Evolutionary conservation across 768 basidiomycete genomes (phyloP).

Genomic region (Hydnomerulius pinastri): DNA sequence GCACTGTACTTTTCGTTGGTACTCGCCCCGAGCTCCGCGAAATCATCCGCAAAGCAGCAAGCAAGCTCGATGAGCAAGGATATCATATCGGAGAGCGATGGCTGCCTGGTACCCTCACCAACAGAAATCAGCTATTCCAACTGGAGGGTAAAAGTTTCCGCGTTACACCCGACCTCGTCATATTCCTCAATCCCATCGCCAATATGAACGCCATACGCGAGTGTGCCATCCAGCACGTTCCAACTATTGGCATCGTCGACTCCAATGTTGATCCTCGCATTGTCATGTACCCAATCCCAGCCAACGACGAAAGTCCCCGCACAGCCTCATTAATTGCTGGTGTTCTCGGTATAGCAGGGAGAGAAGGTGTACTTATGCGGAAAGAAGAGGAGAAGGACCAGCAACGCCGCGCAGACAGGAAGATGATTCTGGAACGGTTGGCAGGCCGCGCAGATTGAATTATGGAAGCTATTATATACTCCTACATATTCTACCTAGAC

Average conservation of each 20-base stretch:
- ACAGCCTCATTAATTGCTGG: slow-evolving; percentile 91
- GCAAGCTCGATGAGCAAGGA: slow-evolving; percentile 76
- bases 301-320: slow-evolving; percentile 93
- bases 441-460: slow-evolving; percentile 18
- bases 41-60: slow-evolving; percentile 75
- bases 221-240: slow-evolving; percentile 85
- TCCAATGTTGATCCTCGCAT: slow-evolving; percentile 94
- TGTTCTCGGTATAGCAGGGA: slow-evolving; percentile 85
- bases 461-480: slow-evolving; percentile 4
- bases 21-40: slow-evolving; percentile 78
- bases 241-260: slow-evolving; percentile 93
- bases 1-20: slow-evolving; percentile 88
- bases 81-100: slow-evolving; percentile 87
- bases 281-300: slow-evolving; percentile 97
- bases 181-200: slow-evolving; percentile 88
- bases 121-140: slow-evolving; percentile 76
- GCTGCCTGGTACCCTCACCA: slow-evolving; percentile 95
- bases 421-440: slow-evolving; percentile 27
- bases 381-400: slow-evolving; percentile 28
- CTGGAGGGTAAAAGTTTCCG: slow-evolving; percentile 53
- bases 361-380: slow-evolving; percentile 63
- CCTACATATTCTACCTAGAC: slow-evolving; percentile 20
- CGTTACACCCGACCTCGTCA: slow-evolving; percentile 81
- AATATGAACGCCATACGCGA: slow-evolving; percentile 89
- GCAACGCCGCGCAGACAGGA: slow-evolving; percentile 26